phyloP scores from a whole-genome alignment of 2,329 filamentous ascomycete species.

The Epichloe sibirici region DNA sequence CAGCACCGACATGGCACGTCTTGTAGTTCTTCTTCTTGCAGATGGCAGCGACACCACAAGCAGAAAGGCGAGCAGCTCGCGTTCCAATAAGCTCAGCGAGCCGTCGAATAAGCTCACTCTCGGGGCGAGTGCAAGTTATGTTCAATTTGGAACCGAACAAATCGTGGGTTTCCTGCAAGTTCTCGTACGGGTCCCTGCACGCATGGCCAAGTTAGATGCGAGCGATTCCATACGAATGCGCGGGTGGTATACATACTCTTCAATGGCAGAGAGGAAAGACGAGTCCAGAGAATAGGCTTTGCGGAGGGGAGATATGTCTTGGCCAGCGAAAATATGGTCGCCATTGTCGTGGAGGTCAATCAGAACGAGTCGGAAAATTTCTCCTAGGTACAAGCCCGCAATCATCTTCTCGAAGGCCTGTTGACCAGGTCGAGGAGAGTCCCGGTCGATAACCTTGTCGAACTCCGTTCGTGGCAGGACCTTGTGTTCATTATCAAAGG shows the following conservation, averaged over 20 bases:
- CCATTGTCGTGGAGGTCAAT: slow-evolving; percentile 75
- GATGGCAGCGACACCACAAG: slow-evolving; percentile 91
- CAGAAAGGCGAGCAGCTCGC: slow-evolving; percentile 80
- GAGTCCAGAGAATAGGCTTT: slow-evolving; percentile 85
- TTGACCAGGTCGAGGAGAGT: slow-evolving; percentile 84
- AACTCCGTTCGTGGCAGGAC: slow-evolving; percentile 78
- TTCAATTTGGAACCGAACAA: slow-evolving; percentile 66
- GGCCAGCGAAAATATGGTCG: slow-evolving; percentile 67
- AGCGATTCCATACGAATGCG: neutral
- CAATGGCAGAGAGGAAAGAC: slow-evolving; percentile 84
- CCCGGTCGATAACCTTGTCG: slow-evolving; percentile 77
- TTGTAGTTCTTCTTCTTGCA: slow-evolving; percentile 90
- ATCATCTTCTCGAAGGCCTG: slow-evolving; percentile 98
- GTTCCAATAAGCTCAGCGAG: slow-evolving; percentile 91
- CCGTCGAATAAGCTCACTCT: slow-evolving; percentile 80
- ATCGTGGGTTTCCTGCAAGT: slow-evolving; percentile 78
- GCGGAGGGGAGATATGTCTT: slow-evolving; percentile 68
- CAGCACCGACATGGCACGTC: slow-evolving; percentile 85
- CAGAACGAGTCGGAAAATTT: slow-evolving; percentile 82
- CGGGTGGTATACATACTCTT: slow-evolving; percentile 50
- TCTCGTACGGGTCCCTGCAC: slow-evolving; percentile 81
- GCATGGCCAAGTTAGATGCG: neutral
- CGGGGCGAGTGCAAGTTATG: slow-evolving; percentile 58
- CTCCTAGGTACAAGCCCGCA: slow-evolving; percentile 84
- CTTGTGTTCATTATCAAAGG: slow-evolving; percentile 87